A percentile compares a stretch with the other conserved stretches of the same genome.
Evolutionary conservation across 345 rosid genomes (phyloP).

Genomic region (Trapa bicornis): DNA sequence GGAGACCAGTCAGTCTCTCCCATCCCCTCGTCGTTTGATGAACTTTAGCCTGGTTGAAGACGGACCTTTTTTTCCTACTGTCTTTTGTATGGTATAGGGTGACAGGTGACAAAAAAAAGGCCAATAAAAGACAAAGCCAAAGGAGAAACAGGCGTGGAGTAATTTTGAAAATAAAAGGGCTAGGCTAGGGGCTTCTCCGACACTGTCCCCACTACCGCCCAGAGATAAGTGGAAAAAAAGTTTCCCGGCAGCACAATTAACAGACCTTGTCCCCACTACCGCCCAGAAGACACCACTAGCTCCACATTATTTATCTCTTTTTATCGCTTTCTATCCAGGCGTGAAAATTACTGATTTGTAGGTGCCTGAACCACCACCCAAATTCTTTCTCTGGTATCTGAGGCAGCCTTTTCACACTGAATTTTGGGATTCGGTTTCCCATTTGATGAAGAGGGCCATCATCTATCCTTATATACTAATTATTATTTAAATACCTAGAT

Average conservation of each 20-base stretch:
- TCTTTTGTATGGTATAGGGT: constrained; percentile 10
- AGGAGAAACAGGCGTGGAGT: constrained; percentile 45
- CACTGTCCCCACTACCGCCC: no score
- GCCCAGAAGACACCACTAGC: constrained; percentile 31
- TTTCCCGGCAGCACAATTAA: constrained; percentile 48
- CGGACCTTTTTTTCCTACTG: constrained; percentile 11
- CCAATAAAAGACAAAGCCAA: constrained; percentile 39
- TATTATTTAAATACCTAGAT: no score
- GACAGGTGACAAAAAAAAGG: constrained; percentile 13
- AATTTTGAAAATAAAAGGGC: constrained; percentile 11
- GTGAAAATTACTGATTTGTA: constrained; percentile 33
- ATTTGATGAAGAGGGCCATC: background rate
- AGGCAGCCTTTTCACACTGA: constrained; percentile 1
- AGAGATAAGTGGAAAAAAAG: constrained; percentile 19
- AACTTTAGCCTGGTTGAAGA: constrained; percentile 9
- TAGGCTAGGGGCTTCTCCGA: constrained; percentile 21
- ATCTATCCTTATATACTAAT: no score
- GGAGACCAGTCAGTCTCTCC: background rate
- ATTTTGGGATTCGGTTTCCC: background rate
- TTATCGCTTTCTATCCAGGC: constrained; percentile 46
- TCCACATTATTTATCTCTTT: constrained; percentile 31
- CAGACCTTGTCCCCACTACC: constrained; percentile 15
- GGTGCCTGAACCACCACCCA: constrained; percentile 12
- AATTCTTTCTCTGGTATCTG: background rate
- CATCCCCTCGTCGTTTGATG: constrained; percentile 10